Percentiles rank a stretch among this genome's conserved stretches.
Conservation (phyloP, 768 basidiomycete genomes). For the Tylopilus sp. region DNA sequence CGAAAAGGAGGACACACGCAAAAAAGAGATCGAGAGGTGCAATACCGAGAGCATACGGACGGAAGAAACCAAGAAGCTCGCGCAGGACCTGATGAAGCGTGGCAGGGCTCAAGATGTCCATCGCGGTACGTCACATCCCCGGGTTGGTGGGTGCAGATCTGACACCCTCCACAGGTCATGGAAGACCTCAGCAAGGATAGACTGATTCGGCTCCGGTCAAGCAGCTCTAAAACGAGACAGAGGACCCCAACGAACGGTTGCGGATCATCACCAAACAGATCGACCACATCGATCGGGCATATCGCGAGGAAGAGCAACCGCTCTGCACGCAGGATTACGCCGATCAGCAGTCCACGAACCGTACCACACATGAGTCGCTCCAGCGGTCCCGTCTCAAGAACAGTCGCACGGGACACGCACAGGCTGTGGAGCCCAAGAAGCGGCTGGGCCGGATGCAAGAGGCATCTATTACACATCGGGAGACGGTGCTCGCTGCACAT, state of each 20-base stretch:
- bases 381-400: constrained; percentile 57
- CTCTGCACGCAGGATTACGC: constrained; percentile 85
- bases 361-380: constrained; percentile 58
- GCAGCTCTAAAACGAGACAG: constrained; percentile 96
- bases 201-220: constrained; percentile 85
- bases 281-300: constrained; percentile 93
- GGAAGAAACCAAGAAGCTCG: constrained; percentile 85
- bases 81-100: constrained; percentile 76
- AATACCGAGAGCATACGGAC: constrained; percentile 58
- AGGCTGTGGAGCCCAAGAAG: constrained; percentile 70
- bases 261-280: constrained; percentile 84
- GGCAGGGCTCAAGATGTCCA: constrained; percentile 69
- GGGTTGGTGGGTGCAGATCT: not conserved
- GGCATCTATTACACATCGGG: constrained; percentile 59
- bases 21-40: constrained; percentile 72
- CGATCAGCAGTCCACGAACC: constrained; percentile 76
- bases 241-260: constrained; percentile 75
- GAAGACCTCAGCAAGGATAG: constrained; percentile 82
- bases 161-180: constrained; percentile 53
- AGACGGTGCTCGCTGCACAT: constrained; percentile 53
- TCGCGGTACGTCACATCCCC: constrained; percentile 50
- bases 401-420: constrained; percentile 54
- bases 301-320: constrained; percentile 88
- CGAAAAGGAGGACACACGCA: constrained; percentile 55
- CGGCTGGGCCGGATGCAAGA: constrained; percentile 68